Base-by-base conservation (phyloP, 129 eudicot genomes). In the Chrysanthemum lavandulifolium region DNA sequence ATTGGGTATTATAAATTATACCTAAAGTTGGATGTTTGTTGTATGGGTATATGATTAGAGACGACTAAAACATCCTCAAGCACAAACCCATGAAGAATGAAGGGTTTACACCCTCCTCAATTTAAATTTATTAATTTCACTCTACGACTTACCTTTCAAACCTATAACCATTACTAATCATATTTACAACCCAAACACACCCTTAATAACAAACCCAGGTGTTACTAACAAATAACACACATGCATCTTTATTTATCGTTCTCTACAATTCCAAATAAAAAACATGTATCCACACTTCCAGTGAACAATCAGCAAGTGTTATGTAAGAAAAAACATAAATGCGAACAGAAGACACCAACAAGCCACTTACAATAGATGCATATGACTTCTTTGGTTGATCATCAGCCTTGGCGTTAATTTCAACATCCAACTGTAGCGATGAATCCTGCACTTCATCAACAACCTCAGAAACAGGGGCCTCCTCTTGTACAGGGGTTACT, bases 281-380 rank as follows among this genome's bases (percentile, higher is more conserved):
- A 5, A 29, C 55, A 18, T 25, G 49, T 18, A 10, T 16, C 19
- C 57, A 29, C 15, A 11, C 18, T 27, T 25, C 60, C 33, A 61
- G 36, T 50, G 51, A 73, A 67, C 60, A 21, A 71, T 59, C 69
- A 65, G 48, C 15, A 40, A 7, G 55, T 31, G 27, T 51, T 45
- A 33, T 18, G 14, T 5, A n/a, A 70, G 43, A 0, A 19, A 10
- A 52, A 49, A 6, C 54, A 79, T n/a, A 52, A 19, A 43, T 53
- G 13, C 55, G 25, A 43, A 65, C 33, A 55, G 60, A 60, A 48
- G 43, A 60, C 16, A 60, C 52, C 73, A 25, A 31, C 14, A 13
- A 4, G 10, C 19, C 40, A 70, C 98, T 93, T 78, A 95, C 99
- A 74, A 95, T 95, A 3, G 95, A 95, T 68, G 99, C 99, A 82